Base-by-base conservation (phyloP, 805 yeast species). In the Barnettozyma salicaria region DNA sequence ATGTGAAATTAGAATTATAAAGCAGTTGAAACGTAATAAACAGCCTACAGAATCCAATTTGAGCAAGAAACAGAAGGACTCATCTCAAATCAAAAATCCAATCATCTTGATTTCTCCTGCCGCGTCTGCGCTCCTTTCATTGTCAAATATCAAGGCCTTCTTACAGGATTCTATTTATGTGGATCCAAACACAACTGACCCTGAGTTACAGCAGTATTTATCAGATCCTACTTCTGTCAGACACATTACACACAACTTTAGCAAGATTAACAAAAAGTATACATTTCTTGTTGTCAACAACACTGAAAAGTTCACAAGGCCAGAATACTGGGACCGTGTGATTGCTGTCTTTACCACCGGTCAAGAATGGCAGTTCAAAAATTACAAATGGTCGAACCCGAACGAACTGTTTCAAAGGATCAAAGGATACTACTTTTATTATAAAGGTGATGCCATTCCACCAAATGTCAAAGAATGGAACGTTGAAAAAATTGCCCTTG, bases 271-370 rank as follows among this genome's bases (percentile, higher is more conserved):
- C 30, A 33, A 24, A 17, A 74, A 70, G 17, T 67, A 79, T 35
- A 72, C 76, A 30, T 81, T 85, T 51, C 68, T 88, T 49, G 82
- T 92, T 38, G 97, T 89, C 22, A 94, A 86, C 56, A 83, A 85
- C 39, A 87, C 88, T 5, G 95, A 88, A 37, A 74, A 79, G 61
- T 83, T 83, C 62, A 80, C 84, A 18, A 90, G 89, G 57, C 95
- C 96, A 4, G 97, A 92, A 58, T 87, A 92, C 62, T 92, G 99
- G 99, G 95, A 87, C 55, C 74, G 98, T 41, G 97, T 92, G 1
- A 85, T 90, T 33, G 97, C 95, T 0, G 84, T 92, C 26, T 81
- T 92, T 64, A 90, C 96, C 13, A 90, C 97, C 9, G 99, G 99
- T 10, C 98, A 92, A 64, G 70, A 80, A 37, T 92, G 99, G 99